Percentiles rank a stretch among this genome's conserved stretches.
phyloP scores from a whole-genome alignment of 192 early-diverging fungal species.

The Spizellomyces punctatus region DNA sequence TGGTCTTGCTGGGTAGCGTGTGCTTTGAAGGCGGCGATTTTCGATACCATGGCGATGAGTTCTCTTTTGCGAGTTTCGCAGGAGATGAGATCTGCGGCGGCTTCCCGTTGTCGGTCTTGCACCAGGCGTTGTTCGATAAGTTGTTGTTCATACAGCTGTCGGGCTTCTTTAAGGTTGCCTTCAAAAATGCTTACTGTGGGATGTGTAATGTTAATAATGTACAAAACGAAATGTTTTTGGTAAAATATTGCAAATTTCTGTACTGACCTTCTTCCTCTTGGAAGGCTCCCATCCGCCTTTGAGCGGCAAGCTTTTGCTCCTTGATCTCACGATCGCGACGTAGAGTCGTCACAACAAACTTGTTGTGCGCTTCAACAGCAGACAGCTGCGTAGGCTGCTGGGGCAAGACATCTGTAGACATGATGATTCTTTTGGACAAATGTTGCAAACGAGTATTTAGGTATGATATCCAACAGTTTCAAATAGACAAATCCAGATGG shows the following conservation, averaged over 20 bases:
- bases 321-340: constrained; percentile 9
- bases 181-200: constrained; percentile 16
- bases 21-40: constrained; percentile 20
- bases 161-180: constrained; percentile 27
- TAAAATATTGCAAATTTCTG: background rate
- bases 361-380: too few relatives aligned
- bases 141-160: constrained; percentile 26
- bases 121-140: constrained; percentile 20
- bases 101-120: constrained; percentile 12
- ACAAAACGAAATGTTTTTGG: background rate
- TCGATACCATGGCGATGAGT: constrained; percentile 16
- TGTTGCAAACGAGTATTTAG: too few relatives aligned
- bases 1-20: constrained; percentile 20
- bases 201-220: too few relatives aligned
- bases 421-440: too few relatives aligned
- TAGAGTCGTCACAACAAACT: background rate
- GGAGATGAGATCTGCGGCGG: constrained; percentile 20
- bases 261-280: constrained; percentile 24
- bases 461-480: too few relatives aligned
- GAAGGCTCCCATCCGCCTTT: constrained; percentile 11
- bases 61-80: constrained; percentile 20
- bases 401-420: too few relatives aligned
- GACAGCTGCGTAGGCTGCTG: too few relatives aligned
- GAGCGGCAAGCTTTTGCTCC: constrained; percentile 21
- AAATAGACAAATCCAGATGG: too few relatives aligned